Base-by-base conservation (phyloP, 1,284 basidiomycete species). In the Cystobasidiaceae sp. region DNA sequence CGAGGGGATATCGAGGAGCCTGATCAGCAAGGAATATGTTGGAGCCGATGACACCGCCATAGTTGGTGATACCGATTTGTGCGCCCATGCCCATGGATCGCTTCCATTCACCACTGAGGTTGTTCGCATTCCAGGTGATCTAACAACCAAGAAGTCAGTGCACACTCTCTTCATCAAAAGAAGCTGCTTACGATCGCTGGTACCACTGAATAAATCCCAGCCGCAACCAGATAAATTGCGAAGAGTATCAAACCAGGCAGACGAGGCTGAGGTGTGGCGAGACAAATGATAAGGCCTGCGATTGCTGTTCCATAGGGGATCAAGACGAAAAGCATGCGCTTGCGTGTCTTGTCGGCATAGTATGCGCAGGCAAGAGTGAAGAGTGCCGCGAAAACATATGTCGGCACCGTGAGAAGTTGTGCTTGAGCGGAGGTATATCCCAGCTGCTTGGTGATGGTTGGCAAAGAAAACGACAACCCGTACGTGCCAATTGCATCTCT, bases 351-450 rank as follows among this genome's bases (percentile, higher is more conserved):
- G 73, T 80, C 79, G 15, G 78, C 75, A 60, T 75, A 15, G 44
- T 72, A 69, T 39, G 77, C 79, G 23, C 71, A 70, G 30, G 54
- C 58, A 41, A 79, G 72, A 21, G 75, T 75, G 62, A 75, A 76
- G 44, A 79, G 68, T 58, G 76, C 61, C 5, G 61, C 61, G 45
- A 58, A 61, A 32, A 76, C 71, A 69, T 77, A 79, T n/a, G 78
- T 78, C 6, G 79, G 79, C 6, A 92, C 88, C 0, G 89, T 82
- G 75, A 82, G 80, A 17, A 85, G 77, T 71, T 85, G 83, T 0
- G 82, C 84, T n/a, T 78, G 72, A 0, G 82, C 78, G 37, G 76
- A 75, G 28, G 75, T 75, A 68, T 81, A 86, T 4, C 84, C 84
- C 13, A 85, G 79, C 1, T 78, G 80, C 13, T 80, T 78, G 65